Evolutionary conservation across 257 asterid genomes (phyloP).

Genomic region (Nicotiana noctiflora): DNA sequence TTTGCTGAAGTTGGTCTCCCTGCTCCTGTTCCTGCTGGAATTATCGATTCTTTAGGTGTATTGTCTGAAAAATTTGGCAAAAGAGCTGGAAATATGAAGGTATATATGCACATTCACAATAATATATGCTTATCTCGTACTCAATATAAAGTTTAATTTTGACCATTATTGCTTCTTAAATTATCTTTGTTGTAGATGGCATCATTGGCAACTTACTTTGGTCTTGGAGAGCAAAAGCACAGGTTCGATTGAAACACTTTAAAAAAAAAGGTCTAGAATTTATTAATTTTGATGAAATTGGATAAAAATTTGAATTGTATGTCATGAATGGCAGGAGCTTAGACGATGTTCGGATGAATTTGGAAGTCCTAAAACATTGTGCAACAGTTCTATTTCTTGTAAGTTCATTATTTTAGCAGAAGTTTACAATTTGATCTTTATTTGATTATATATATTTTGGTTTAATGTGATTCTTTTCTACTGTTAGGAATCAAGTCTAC

Average conservation of each 20-base stretch:
- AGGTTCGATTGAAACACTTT: not conserved
- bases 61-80: constrained; percentile 64
- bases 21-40: constrained; percentile 60
- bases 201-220: constrained; percentile 80
- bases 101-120: constrained; percentile 8
- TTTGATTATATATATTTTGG: not conserved
- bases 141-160: not conserved
- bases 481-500: constrained; percentile 76
- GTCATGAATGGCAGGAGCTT: too few species aligned
- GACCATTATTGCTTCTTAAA: not conserved
- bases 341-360: too few species aligned
- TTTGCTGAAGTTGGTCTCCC: constrained; percentile 51
- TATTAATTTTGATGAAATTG: not conserved
- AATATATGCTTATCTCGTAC: too few species aligned
- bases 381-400: constrained; percentile 32
- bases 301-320: not conserved
- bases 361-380: too few species aligned
- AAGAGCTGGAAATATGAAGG: constrained; percentile 99
- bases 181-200: constrained; percentile 55
- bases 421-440: not conserved
- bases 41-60: constrained; percentile 72
- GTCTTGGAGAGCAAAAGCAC: constrained; percentile 18
- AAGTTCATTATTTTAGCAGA: not conserved
- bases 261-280: not conserved
- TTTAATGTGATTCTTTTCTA: not conserved